These are phyloP conservation scores for Pinus tabuliformis DNA, from an alignment of 75 land plant genomes.

Conservation along the genomic window DNA sequence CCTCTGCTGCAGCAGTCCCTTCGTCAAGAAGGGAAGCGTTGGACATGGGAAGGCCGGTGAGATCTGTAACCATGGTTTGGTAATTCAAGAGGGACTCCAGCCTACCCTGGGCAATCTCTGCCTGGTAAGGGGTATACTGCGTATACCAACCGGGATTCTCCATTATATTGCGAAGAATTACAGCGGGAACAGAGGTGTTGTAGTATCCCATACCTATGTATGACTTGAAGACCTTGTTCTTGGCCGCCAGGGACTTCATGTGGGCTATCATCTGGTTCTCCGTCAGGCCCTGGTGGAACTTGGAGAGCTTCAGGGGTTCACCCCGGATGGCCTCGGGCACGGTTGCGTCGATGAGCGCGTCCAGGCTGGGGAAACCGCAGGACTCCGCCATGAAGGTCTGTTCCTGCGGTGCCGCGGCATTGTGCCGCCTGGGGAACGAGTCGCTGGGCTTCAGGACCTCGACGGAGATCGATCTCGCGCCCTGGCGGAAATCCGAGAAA, in stretches of 20 bases:
- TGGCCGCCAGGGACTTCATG: slow-evolving; percentile 74
- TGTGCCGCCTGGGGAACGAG: slow-evolving; percentile 92
- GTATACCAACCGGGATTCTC: slow-evolving; percentile 99
- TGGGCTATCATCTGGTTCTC: slow-evolving; percentile 94
- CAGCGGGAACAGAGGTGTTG: slow-evolving; percentile 83
- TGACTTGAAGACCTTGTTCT: slow-evolving; percentile 86
- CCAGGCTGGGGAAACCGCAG: slow-evolving; percentile 62
- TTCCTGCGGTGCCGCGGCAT: slow-evolving; percentile 75
- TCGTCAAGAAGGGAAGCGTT: slow-evolving; percentile 96
- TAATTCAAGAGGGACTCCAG: slow-evolving; percentile 89
- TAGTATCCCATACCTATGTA: slow-evolving; percentile 99
- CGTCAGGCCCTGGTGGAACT: slow-evolving; percentile 69
- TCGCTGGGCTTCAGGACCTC: slow-evolving; percentile 81
- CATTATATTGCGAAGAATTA: slow-evolving; percentile 89
- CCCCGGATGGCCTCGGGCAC: slow-evolving; percentile 80
- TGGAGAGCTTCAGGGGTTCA: slow-evolving; percentile 38
- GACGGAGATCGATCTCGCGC: slow-evolving; percentile 59
- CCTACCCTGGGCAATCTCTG: slow-evolving; percentile 94
- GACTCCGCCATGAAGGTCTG: slow-evolving; percentile 74
- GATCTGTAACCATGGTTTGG: slow-evolving; percentile 90
- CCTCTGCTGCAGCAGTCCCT: slow-evolving; percentile 99
- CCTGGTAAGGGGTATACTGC: slow-evolving; percentile 99
- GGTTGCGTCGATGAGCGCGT: slow-evolving; percentile 89
- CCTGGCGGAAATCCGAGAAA: slow-evolving; percentile 3
- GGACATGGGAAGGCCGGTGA: slow-evolving; percentile 96